Evolutionary conservation across 176 grass and related monocot species (phyloP).

Genomic region (Lolium perenne): DNA sequence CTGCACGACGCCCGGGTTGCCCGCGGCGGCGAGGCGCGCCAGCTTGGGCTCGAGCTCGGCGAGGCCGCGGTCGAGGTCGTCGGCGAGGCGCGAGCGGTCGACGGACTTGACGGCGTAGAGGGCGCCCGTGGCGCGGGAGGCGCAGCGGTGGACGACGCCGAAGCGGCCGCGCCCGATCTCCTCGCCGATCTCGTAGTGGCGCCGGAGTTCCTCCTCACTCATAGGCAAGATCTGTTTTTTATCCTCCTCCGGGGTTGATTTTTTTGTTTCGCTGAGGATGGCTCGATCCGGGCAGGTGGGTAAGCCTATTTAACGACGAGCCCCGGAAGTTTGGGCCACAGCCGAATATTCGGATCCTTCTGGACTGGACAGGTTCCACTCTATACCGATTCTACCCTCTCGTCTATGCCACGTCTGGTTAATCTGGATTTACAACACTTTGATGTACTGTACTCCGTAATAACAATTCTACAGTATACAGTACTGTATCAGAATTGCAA

Average conservation of each 20-base stretch:
- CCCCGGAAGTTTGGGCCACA: background rate
- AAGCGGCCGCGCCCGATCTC: constrained; percentile 89
- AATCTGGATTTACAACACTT: background rate
- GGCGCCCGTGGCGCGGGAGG: constrained; percentile 50
- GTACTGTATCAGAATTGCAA: background rate
- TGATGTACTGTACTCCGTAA: too few species aligned
- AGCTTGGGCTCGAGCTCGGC: constrained; percentile 73
- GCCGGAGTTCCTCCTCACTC: constrained; percentile 58
- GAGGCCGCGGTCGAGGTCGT: constrained; percentile 72
- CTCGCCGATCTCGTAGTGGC: constrained; percentile 73
- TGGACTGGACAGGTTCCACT: background rate
- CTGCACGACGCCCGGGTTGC: constrained; percentile 68
- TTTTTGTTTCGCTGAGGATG: background rate
- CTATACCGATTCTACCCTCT: background rate
- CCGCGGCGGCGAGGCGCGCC: constrained; percentile 50
- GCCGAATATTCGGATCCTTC: constrained; percentile 53
- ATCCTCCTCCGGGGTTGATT: background rate
- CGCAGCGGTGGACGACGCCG: constrained; percentile 80
- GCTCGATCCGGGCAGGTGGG: background rate
- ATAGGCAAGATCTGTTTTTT: constrained; percentile 47
- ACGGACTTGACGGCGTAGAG: constrained; percentile 79
- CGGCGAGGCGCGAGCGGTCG: constrained; percentile 59
- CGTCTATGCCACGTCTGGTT: background rate
- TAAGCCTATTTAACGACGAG: constrained; percentile 38
- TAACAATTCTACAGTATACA: too few species aligned